These are phyloP conservation scores for Bipolaris victoriae DNA, from an alignment of 2,329 filamentous ascomycete genomes.

Conservation along the genomic window DNA sequence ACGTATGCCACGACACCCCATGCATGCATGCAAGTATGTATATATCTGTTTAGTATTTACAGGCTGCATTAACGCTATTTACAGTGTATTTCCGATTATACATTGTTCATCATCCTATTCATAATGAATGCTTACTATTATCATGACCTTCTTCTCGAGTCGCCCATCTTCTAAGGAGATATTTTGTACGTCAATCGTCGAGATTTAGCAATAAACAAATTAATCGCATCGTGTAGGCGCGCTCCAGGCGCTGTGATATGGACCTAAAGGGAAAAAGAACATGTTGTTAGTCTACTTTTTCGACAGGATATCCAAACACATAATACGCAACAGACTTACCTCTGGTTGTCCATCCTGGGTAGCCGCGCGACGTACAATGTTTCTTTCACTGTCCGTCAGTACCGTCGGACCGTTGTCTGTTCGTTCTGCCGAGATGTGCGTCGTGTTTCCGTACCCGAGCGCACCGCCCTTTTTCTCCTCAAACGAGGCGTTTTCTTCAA, in stretches of 20 bases:
- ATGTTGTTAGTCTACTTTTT: not conserved
- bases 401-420: not conserved
- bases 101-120: not conserved
- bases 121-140: not conserved
- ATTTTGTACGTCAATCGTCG: constrained; percentile 21
- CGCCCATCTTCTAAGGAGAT: constrained; percentile 5
- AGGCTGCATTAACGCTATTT: not conserved
- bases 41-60: not conserved
- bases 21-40: no score
- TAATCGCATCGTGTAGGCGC: constrained; percentile 13
- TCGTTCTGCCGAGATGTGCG: not conserved
- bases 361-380: constrained; percentile 17
- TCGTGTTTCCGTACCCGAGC: not conserved
- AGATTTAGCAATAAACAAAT: constrained; percentile 17
- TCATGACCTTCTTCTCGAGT: not conserved
- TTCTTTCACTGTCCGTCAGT: constrained; percentile 19
- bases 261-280: not conserved
- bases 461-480: not conserved
- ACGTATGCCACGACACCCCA: not conserved
- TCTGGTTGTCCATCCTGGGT: constrained; percentile 12
- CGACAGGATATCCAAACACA: not conserved
- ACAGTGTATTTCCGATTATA: not conserved
- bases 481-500: not conserved
- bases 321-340: constrained; percentile 6
- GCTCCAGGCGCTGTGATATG: not conserved